Evolutionary conservation across 108 stramenopile genomes (phyloP), one percentile per base, ranked within the genome.

Genomic region (Epithemia pelagica): DNA sequence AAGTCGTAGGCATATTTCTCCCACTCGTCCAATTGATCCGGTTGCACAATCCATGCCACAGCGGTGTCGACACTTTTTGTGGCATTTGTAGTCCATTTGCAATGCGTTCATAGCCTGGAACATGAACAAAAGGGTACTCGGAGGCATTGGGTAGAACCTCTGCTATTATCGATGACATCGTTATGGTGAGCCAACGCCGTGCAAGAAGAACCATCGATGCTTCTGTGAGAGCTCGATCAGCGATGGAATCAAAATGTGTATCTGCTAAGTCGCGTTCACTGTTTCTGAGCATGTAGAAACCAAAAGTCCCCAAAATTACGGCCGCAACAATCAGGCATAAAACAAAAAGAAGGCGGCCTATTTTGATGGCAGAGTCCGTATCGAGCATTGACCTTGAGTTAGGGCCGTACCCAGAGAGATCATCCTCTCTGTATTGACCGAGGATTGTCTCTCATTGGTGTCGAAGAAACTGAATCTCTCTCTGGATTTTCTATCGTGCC

Each of bases 61-160:
- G 7, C 63, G 30, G 32, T 46, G 8, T 46, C 51, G 20, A n/a
- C 7, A n/a, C 26, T 18, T n/a, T 22, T 5, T 3, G 46, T 26
- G 25, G 63, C 27, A 2, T 46, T 5, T 25, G 15, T 10, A 65
- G 27, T 31, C 65, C 69, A 1, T 29, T 22, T 10, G 74, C 59
- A 25, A 75, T 59, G 2, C 21, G 2, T 27, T 51, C 23, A 55
- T 58, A 75, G 10, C 69, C 59, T 28, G 64, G 27, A 28, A 75
- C 20, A 30, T 26, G 28, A 22, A 75, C 65, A 22, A 70, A 55
- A 1, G 74, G 74, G 64, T 68, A 75, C 18, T 52, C 64, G 0
- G 28, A 29, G 5, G 57, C 52, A 28, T 75, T 46, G 8, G 74
- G 65, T 18, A 61, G 56, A 2, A 25, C 1, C 24, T 33, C n/a